These are phyloP conservation scores for Aureococcus anophagefferens DNA, from an alignment of 108 stramenopile species.

Conservation along the genomic window DNA sequence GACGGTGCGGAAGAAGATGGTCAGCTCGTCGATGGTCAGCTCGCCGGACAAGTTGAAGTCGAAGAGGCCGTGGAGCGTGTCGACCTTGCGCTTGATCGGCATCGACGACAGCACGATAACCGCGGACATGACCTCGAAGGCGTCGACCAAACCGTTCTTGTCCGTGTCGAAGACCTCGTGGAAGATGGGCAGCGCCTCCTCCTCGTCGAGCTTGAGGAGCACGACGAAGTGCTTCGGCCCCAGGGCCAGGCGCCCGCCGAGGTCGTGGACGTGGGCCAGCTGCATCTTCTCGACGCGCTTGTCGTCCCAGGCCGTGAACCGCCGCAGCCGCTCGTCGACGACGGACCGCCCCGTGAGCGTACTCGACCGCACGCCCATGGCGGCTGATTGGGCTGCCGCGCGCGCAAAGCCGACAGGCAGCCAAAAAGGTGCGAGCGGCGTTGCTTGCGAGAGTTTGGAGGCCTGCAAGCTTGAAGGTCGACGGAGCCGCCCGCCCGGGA, in stretches of 20 bases:
- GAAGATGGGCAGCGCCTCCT: conserved; percentile 2
- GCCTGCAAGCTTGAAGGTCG: no score
- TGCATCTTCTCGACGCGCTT: conserved; percentile 3
- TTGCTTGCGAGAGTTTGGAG: no score
- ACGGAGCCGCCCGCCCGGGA: no score
- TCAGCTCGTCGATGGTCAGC: conserved; percentile 35
- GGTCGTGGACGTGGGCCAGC: conserved; percentile 11
- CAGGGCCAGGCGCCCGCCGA: conserved; percentile 8
- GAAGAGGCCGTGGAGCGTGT: conserved; percentile 42
- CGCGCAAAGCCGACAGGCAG: no score
- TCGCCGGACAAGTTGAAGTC: conserved; percentile 39
- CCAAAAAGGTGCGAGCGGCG: no score
- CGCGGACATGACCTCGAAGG: conserved; percentile 40
- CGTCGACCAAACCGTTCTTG: conserved; percentile 35
- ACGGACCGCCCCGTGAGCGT: no score
- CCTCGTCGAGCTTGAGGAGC: conserved; percentile 1
- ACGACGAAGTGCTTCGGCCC: conserved; percentile 3
- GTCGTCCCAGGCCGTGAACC: no score
- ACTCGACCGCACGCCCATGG: no score
- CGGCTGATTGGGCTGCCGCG: no score
- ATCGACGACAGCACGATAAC: conserved; percentile 23
- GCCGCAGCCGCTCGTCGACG: no score
- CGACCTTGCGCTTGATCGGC: conserved; percentile 21
- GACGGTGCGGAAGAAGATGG: conserved; percentile 35
- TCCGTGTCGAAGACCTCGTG: conserved; percentile 30